Conservation (phyloP, 495 filamentous ascomycete species). For the Collariella sp. region DNA sequence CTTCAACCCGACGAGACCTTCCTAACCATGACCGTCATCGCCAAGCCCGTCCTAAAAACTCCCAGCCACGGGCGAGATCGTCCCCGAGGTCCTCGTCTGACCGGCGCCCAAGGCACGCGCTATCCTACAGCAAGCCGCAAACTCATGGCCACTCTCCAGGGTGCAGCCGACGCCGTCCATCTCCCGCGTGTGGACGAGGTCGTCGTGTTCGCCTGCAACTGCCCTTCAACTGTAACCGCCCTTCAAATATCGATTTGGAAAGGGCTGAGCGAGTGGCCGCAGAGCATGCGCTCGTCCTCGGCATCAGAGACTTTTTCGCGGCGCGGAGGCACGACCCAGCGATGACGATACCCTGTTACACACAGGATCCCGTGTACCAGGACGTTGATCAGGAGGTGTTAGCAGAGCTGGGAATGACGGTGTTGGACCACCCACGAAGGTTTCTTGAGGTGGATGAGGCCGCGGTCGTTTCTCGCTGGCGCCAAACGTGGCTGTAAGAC, state of each 20-base stretch:
- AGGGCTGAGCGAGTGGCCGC: neutral
- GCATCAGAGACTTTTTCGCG: conserved; percentile 1
- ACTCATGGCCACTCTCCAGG: neutral
- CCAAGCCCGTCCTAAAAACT: neutral
- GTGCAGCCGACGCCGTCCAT: neutral
- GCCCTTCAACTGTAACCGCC: neutral
- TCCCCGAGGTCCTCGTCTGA: neutral
- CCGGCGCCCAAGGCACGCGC: neutral
- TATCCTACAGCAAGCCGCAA: neutral
- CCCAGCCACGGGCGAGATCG: neutral
- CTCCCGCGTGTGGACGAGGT: neutral
- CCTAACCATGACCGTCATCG: neutral
- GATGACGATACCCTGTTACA: too few relatives aligned
- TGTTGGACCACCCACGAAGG: too few relatives aligned
- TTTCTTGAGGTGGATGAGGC: too few relatives aligned
- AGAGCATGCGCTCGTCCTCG: neutral
- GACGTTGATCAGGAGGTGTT: too few relatives aligned
- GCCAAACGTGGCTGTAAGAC: neutral
- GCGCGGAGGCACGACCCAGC: neutral
- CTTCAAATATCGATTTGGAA: too few relatives aligned
- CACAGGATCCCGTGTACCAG: too few relatives aligned
- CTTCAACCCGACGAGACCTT: neutral
- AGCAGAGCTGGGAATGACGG: too few relatives aligned
- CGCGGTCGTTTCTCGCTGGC: neutral
- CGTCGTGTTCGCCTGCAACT: neutral